Evolutionary conservation across 768 basidiomycete genomes (phyloP).

Genomic region (Rossbeevera mucosa): DNA sequence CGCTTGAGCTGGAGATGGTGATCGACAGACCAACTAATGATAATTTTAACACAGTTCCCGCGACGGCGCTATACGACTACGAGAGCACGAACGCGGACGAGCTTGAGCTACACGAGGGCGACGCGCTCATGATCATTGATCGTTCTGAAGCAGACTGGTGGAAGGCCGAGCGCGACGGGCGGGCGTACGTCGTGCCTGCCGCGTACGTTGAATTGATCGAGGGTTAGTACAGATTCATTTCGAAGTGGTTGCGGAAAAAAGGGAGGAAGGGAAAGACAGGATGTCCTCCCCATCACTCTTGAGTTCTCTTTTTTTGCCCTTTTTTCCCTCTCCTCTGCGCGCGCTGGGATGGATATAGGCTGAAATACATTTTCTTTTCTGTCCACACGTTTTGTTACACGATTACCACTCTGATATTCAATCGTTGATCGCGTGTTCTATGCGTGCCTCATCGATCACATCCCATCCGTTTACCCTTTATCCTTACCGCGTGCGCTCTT

Average conservation of each 20-base stretch:
- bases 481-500: not conserved
- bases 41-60: conserved; percentile 45
- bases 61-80: conserved; percentile 81
- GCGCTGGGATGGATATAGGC: conserved; percentile 56
- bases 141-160: conserved; percentile 87
- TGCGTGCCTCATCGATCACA: not conserved
- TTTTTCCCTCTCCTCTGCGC: conserved; percentile 42
- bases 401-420: not conserved
- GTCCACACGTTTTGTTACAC: conserved; percentile 12
- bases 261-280: conserved; percentile 7
- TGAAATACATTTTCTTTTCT: conserved; percentile 64
- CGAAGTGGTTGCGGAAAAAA: conserved; percentile 6
- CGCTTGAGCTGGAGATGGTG: not conserved
- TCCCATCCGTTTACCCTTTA: not conserved
- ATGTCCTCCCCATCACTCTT: conserved; percentile 31
- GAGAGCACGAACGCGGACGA: conserved; percentile 69
- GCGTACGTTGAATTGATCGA: conserved; percentile 80
- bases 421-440: not conserved
- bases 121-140: conserved; percentile 75
- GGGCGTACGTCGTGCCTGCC: conserved; percentile 88
- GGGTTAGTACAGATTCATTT: conserved; percentile 72
- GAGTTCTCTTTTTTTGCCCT: conserved; percentile 50
- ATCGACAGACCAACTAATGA: not conserved
- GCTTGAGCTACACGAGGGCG: conserved; percentile 80
- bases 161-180: conserved; percentile 86